Conservation (phyloP, 805 yeast species). For the Candida sakaeoensis region DNA sequence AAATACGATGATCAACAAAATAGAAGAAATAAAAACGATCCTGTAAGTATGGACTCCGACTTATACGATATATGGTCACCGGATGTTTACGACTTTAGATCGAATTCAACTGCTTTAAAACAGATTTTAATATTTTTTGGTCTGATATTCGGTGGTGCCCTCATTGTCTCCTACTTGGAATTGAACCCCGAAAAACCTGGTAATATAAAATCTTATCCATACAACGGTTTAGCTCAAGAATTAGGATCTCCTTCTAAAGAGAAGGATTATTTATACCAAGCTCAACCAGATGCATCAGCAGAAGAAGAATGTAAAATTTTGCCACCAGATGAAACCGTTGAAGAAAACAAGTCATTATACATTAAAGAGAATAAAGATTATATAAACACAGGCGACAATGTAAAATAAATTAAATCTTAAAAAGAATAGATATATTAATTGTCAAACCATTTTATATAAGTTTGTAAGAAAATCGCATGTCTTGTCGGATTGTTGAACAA, state of each 20-base stretch:
- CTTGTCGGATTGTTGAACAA: too few relatives aligned
- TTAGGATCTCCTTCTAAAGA: conserved; percentile 60
- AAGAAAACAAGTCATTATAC: conserved; percentile 29
- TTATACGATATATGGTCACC: conserved; percentile 84
- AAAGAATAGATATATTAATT: too few relatives aligned
- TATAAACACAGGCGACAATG: conserved; percentile 22
- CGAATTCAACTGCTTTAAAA: conserved; percentile 57
- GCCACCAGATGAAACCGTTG: conserved; percentile 25
- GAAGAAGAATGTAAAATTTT: conserved; percentile 35
- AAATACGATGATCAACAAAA: conserved; percentile 78
- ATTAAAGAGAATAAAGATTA: conserved; percentile 34
- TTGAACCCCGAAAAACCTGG: conserved; percentile 65
- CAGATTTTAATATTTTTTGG: conserved; percentile 51
- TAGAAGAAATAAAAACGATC: conserved; percentile 74
- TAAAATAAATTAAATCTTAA: neutral
- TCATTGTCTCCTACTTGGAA: conserved; percentile 40
- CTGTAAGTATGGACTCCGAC: conserved; percentile 69
- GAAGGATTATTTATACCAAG: conserved; percentile 41
- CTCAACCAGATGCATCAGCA: conserved; percentile 37
- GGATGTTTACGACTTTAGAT: conserved; percentile 60
- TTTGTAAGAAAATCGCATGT: too few relatives aligned
- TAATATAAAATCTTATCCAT: conserved; percentile 71
- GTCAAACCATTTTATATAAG: too few relatives aligned
- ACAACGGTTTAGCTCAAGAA: conserved; percentile 69
- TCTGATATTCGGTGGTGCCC: conserved; percentile 42